phyloP scores from a whole-genome alignment of 2,329 filamentous ascomycete genomes.

The Didymella arachidicola region DNA sequence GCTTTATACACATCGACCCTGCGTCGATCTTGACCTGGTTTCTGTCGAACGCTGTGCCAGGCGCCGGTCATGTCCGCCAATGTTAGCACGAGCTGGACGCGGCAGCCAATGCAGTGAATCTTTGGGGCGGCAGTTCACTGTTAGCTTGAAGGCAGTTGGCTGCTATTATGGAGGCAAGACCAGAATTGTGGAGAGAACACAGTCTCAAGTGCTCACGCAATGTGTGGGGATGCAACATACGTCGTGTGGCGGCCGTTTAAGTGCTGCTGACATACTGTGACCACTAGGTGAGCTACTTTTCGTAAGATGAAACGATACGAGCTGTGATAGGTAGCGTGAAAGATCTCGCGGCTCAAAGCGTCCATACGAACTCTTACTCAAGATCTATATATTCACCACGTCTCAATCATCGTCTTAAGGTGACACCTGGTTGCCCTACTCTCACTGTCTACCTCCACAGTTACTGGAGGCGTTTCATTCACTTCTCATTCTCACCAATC shows the following conservation, averaged over 20 bases:
- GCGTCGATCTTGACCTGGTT: constrained; percentile 1
- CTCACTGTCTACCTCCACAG: constrained; percentile 2
- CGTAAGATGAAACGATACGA: constrained; percentile 4
- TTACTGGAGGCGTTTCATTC: constrained; percentile 6
- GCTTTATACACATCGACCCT: constrained; percentile 4
- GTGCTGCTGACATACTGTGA: not conserved
- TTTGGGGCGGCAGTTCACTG: constrained; percentile 5
- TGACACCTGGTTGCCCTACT: constrained; percentile 1
- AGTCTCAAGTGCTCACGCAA: constrained; percentile 8
- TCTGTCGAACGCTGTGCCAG: not conserved
- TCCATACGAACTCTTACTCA: constrained; percentile 1
- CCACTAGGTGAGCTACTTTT: constrained; percentile 7
- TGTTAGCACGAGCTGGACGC: not conserved
- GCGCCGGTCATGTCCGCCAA: constrained; percentile 2
- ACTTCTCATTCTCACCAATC: not conserved
- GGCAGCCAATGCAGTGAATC: constrained; percentile 6
- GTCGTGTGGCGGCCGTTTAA: not conserved
- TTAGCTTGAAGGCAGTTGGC: constrained; percentile 6
- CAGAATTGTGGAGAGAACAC: constrained; percentile 5
- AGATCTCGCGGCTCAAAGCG: not conserved
- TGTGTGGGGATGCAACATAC: constrained; percentile 8
- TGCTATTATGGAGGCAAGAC: not conserved
- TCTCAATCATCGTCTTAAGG: constrained; percentile 6
- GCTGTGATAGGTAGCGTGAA: constrained; percentile 3
- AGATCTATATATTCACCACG: constrained; percentile 15